These are phyloP conservation scores for Polyporus tsugae DNA, from an alignment of 1,284 basidiomycete species.

Conservation along the genomic window DNA sequence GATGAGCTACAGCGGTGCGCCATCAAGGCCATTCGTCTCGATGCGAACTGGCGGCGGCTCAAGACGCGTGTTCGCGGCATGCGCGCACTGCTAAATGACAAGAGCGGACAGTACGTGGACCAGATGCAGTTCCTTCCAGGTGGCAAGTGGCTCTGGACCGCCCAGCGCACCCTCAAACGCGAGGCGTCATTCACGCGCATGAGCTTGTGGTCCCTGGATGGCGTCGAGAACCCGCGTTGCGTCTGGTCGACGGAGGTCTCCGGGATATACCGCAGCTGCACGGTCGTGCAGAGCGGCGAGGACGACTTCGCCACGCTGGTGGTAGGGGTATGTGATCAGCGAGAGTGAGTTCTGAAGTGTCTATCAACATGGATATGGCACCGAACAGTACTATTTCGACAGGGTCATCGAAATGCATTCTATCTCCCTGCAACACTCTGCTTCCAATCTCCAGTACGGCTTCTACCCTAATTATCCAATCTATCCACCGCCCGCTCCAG, in stretches of 20 bases:
- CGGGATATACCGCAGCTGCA: constrained; percentile 44
- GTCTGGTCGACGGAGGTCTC: constrained; percentile 47
- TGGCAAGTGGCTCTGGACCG: constrained; percentile 55
- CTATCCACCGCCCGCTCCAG: constrained; percentile 10
- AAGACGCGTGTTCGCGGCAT: constrained; percentile 46
- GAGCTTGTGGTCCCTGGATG: constrained; percentile 50
- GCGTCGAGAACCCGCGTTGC: constrained; percentile 40
- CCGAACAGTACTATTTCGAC: constrained; percentile 8
- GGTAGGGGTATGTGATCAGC: constrained; percentile 40
- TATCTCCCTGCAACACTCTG: constrained; percentile 33
- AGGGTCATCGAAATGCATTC: constrained; percentile 41
- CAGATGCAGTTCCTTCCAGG: constrained; percentile 54
- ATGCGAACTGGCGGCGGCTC: constrained; percentile 57
- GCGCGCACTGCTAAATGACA: constrained; percentile 46
- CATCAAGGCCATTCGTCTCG: constrained; percentile 55
- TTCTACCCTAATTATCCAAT: constrained; percentile 31
- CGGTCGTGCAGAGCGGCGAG: constrained; percentile 40
- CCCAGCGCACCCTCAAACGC: constrained; percentile 47
- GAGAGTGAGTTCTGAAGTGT: constrained; percentile 36
- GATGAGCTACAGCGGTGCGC: constrained; percentile 46
- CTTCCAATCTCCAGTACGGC: constrained; percentile 28
- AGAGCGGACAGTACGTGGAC: constrained; percentile 44
- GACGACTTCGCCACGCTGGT: constrained; percentile 42
- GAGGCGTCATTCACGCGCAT: constrained; percentile 44
- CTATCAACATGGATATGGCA: background rate